Percentiles rank a stretch among this genome's conserved stretches.
These are phyloP conservation scores for Phytophthora uliginosa DNA, from an alignment of 352 stramenopile genomes.

Conservation along the genomic window DNA sequence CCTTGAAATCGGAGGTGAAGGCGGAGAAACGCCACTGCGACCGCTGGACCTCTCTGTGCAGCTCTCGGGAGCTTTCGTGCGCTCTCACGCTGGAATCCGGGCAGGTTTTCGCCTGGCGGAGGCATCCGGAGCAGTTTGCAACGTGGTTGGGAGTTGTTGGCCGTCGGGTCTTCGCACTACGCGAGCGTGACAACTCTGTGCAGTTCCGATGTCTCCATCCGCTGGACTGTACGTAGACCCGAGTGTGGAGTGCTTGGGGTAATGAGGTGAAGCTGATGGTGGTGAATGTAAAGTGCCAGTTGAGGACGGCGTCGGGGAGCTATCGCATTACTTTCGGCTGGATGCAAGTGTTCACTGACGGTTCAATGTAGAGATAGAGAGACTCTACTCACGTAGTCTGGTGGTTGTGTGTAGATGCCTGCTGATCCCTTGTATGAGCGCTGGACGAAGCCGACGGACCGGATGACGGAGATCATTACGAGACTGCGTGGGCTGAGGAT, in stretches of 20 bases:
- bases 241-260: neutral
- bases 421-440: constrained; percentile 72
- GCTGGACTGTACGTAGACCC: constrained; percentile 47
- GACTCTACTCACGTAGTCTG: neutral
- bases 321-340: constrained; percentile 93
- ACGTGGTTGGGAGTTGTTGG: constrained; percentile 68
- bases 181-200: constrained; percentile 48
- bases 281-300: constrained; percentile 34
- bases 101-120: constrained; percentile 62
- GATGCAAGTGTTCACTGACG: constrained; percentile 45
- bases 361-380: neutral
- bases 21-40: constrained; percentile 24
- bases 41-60: constrained; percentile 56
- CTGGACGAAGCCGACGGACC: constrained; percentile 78
- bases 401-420: constrained; percentile 24
- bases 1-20: constrained; percentile 12
- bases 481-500: constrained; percentile 92
- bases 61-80: constrained; percentile 53
- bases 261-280: neutral
- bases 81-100: constrained; percentile 59
- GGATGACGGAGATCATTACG: constrained; percentile 77
- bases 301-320: constrained; percentile 53
- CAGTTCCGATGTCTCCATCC: constrained; percentile 75
- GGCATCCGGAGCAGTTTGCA: constrained; percentile 3
- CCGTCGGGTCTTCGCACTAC: constrained; percentile 54